Base-by-base conservation (phyloP, 805 yeast genomes). In the Metschnikowia reukaufii region DNA sequence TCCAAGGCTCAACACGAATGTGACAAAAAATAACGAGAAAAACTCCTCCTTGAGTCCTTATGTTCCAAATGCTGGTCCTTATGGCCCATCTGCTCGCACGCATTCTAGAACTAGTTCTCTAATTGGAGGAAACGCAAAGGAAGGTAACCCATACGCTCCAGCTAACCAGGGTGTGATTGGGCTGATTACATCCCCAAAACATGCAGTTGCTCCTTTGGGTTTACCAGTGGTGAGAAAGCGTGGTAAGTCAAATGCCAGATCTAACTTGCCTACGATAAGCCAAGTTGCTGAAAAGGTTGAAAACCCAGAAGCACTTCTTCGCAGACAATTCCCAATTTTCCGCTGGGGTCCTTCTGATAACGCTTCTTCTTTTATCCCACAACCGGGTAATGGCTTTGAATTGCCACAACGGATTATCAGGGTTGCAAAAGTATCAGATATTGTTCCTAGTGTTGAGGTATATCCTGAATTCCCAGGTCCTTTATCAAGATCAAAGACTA, bases 271-370 rank as follows among this genome's bases (percentile, higher is more conserved):
- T 4, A 45, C 49, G 1, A 42, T 49, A 9, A 36, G 20, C 15
- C 51, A 43, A 10, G 37, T 29, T 20, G 19, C 39, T 15, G 41
- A 40, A 43, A 64, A 58, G 36, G 52, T 72, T 6, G 65, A 68
- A 25, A 77, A 82, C 50, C 85, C 87, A 6, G 78, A 77, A 42
- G 77, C 81, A 19, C 63, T 84, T 42, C 64, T 73, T 19, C 65
- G 68, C 39, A 73, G 86, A 45, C 96, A 87, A 60, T 86, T 85
- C 65, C 96, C 96, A 0, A 60, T 89, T 29, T 85, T 88, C 61
- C 73, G 77, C 48, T 89, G 94, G 86, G 63, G 69, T 42, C 49
- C 54, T 23, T 62, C 72, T 1, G 62, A 60, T 23, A 62, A 59
- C n/a, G 62, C 62, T 3, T 65, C 57, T 1, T 45, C 48, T 17